Conservation (phyloP, 768 basidiomycete species). For the Serendipita sp. region DNA sequence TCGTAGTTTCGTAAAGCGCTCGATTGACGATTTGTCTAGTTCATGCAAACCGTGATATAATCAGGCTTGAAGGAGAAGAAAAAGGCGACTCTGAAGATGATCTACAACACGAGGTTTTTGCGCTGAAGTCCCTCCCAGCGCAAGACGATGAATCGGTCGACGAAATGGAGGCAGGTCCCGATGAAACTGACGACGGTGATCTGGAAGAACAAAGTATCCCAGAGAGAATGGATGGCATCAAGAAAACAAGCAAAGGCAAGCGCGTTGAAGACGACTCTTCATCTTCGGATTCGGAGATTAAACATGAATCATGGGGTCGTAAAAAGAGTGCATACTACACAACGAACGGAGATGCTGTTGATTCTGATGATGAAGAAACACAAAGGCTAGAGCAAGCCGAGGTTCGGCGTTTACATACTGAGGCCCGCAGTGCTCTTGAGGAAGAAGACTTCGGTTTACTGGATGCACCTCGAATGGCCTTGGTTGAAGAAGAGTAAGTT, state of each 20-base stretch:
- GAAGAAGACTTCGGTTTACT: slow-evolving; percentile 77
- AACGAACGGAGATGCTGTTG: slow-evolving; percentile 51
- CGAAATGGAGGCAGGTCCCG: slow-evolving; percentile 20
- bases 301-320: slow-evolving; percentile 63
- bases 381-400: slow-evolving; percentile 81
- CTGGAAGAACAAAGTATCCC: slow-evolving; percentile 16
- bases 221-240: slow-evolving; percentile 10
- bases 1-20: neutral
- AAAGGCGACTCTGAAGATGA: slow-evolving; percentile 34
- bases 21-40: slow-evolving; percentile 27
- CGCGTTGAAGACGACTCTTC: slow-evolving; percentile 12
- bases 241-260: slow-evolving; percentile 18
- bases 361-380: slow-evolving; percentile 79
- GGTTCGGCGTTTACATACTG: slow-evolving; percentile 60
- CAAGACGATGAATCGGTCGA: slow-evolving; percentile 32
- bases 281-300: slow-evolving; percentile 26
- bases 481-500: slow-evolving; percentile 18
- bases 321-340: slow-evolving; percentile 73
- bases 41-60: slow-evolving; percentile 56
- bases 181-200: slow-evolving; percentile 16
- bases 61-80: slow-evolving; percentile 52
- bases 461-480: slow-evolving; percentile 25
- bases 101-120: slow-evolving; percentile 73
- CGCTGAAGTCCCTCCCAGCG: slow-evolving; percentile 41
- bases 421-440: slow-evolving; percentile 49